A percentile compares a stretch with the other conserved stretches of the same genome.
Conservation (phyloP, 805 yeast genomes). For the Nakazawaea pomicola region DNA sequence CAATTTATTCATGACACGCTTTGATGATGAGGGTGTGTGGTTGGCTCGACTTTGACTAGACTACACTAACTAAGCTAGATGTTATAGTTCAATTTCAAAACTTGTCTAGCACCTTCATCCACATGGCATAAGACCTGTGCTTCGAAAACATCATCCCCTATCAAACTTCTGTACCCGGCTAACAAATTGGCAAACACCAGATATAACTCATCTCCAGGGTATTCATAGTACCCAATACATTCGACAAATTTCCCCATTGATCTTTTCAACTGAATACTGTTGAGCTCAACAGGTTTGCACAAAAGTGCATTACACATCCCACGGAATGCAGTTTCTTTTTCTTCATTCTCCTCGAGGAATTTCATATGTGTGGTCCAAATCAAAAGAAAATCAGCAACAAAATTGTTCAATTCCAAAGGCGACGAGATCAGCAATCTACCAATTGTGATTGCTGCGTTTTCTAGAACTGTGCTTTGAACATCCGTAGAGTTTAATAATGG, state of each 20-base stretch:
- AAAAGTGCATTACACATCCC: conserved; percentile 75
- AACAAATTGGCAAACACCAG: conserved; percentile 39
- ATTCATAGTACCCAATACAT: conserved; percentile 51
- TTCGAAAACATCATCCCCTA: conserved; percentile 35
- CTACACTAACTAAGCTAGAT: no score
- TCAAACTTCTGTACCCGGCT: conserved; percentile 38
- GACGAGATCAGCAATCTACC: conserved; percentile 75
- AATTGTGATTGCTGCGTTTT: conserved; percentile 84
- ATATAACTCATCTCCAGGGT: conserved; percentile 43
- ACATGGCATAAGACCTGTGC: conserved; percentile 17
- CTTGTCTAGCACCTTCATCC: conserved; percentile 21
- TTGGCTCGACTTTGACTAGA: no score
- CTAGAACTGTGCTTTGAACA: conserved; percentile 61
- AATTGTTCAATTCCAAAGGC: conserved; percentile 55
- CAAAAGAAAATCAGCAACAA: conserved; percentile 50
- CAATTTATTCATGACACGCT: no score
- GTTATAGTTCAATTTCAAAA: conserved; percentile 23
- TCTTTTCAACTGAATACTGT: conserved; percentile 37
- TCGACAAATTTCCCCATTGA: conserved; percentile 50
- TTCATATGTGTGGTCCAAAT: conserved; percentile 71
- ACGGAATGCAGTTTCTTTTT: conserved; percentile 79
- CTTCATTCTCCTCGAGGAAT: conserved; percentile 72
- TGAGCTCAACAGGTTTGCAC: conserved; percentile 62
- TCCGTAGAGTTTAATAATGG: conserved; percentile 53
- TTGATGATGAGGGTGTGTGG: no score